phyloP scores from a whole-genome alignment of 495 filamentous ascomycete genomes.

The Xylaria cubensis region DNA sequence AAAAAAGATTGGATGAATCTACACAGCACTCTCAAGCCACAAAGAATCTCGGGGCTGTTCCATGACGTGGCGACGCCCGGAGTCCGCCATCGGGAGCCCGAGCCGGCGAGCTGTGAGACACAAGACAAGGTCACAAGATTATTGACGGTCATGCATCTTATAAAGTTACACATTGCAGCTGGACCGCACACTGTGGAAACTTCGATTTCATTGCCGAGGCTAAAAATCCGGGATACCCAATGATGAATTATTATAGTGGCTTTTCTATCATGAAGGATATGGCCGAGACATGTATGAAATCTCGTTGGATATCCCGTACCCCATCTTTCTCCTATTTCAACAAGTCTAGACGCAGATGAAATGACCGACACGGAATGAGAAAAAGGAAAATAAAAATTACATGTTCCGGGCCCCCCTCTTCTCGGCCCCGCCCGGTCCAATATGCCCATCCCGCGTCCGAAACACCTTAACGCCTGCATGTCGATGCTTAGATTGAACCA shows the following conservation, averaged over 20 bases:
- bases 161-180: neutral
- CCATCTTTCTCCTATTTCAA: neutral
- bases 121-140: neutral
- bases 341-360: neutral
- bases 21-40: neutral
- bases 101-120: neutral
- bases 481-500: neutral
- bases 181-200: neutral
- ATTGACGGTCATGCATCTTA: neutral
- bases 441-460: neutral
- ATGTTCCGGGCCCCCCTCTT: neutral
- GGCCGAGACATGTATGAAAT: neutral
- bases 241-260: neutral
- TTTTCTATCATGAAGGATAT: neutral
- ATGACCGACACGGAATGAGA: neutral
- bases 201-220: neutral
- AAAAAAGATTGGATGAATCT: neutral
- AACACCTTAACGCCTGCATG: slow-evolving; percentile 6
- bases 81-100: slow-evolving; percentile 22
- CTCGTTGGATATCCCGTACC: neutral
- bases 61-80: slow-evolving; percentile 3
- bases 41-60: neutral
- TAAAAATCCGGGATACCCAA: neutral
- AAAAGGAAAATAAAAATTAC: neutral
- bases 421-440: neutral